A percentile compares a stretch with the other conserved stretches of the same genome.
phyloP scores from a whole-genome alignment of 805 yeast species.

The Starmera dryadoides region DNA sequence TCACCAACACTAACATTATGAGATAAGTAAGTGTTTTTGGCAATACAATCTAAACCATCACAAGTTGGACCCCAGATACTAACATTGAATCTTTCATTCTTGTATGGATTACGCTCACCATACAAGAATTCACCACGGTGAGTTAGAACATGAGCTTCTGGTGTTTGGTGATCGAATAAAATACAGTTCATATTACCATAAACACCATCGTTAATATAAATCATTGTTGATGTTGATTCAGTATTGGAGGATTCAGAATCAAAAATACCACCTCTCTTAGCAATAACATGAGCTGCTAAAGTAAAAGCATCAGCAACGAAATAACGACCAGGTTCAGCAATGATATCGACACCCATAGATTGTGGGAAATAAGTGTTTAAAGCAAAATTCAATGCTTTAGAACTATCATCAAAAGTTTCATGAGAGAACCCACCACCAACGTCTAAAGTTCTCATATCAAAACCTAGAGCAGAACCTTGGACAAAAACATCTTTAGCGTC shows the following conservation, averaged over 20 bases:
- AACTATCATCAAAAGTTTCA: slow-evolving; percentile 51
- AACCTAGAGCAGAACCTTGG: slow-evolving; percentile 39
- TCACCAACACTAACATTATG: slow-evolving; percentile 74
- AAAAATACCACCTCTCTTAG: slow-evolving; percentile 51
- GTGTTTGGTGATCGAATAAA: slow-evolving; percentile 83
- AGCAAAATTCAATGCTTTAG: slow-evolving; percentile 47
- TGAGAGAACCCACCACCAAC: slow-evolving; percentile 91
- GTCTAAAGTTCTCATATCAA: slow-evolving; percentile 53
- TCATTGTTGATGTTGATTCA: slow-evolving; percentile 46
- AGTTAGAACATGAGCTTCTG: slow-evolving; percentile 59
- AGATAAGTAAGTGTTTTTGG: slow-evolving; percentile 43
- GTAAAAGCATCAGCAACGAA: slow-evolving; percentile 83
- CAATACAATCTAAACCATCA: slow-evolving; percentile 88
- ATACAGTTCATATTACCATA: slow-evolving; percentile 95
- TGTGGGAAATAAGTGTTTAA: slow-evolving; percentile 55
- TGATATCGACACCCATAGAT: slow-evolving; percentile 36
- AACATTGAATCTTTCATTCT: slow-evolving; percentile 27
- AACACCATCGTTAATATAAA: slow-evolving; percentile 90
- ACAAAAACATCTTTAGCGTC: slow-evolving; percentile 70
- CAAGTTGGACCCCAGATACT: slow-evolving; percentile 99
- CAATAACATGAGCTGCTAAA: slow-evolving; percentile 76
- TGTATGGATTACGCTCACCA: slow-evolving; percentile 13
- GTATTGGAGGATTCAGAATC: slow-evolving; percentile 16
- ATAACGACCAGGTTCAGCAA: slow-evolving; percentile 94
- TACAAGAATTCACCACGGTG: slow-evolving; percentile 42